Evolutionary conservation across 768 basidiomycete genomes (phyloP).

Genomic region (Russula sp.): DNA sequence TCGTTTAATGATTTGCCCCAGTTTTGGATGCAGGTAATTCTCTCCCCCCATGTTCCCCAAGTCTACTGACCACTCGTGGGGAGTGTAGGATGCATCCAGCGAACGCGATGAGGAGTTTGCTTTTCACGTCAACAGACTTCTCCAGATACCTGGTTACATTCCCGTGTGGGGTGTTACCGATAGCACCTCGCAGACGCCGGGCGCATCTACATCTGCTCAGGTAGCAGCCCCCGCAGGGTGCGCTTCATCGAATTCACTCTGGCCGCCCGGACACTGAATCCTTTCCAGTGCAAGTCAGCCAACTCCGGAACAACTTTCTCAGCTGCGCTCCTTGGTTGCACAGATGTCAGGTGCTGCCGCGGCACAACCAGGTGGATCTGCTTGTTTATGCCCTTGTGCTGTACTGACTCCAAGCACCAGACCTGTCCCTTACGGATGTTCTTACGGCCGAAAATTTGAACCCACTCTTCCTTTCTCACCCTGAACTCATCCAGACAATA

Average conservation of each 20-base stretch:
- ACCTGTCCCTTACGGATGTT: constrained; percentile 68
- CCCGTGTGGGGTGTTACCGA: constrained; percentile 48
- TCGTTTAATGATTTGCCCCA: constrained; percentile 28
- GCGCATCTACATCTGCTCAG: constrained; percentile 44
- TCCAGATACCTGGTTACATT: constrained; percentile 59
- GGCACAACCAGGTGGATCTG: constrained; percentile 32
- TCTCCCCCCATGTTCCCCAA: not conserved
- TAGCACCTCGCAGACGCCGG: constrained; percentile 32
- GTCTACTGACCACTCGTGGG: not conserved
- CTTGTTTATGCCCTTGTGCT: constrained; percentile 15
- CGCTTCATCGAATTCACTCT: constrained; percentile 1
- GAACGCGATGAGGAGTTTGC: constrained; percentile 68
- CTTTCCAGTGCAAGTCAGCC: constrained; percentile 21
- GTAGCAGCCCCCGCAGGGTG: constrained; percentile 19
- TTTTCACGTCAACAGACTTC: constrained; percentile 61
- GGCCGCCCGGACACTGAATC: not conserved
- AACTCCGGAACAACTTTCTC: constrained; percentile 63
- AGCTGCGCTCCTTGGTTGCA: constrained; percentile 45
- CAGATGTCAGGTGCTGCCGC: constrained; percentile 37
- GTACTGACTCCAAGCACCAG: constrained; percentile 30
- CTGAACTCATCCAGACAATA: constrained; percentile 59
- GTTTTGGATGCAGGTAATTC: constrained; percentile 83
- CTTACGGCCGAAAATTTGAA: constrained; percentile 66
- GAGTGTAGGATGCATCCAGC: constrained; percentile 55
- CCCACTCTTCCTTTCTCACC: constrained; percentile 65